Evolutionary conservation across 1,139 yeast species (phyloP).

Genomic region (Pichia sp.): DNA sequence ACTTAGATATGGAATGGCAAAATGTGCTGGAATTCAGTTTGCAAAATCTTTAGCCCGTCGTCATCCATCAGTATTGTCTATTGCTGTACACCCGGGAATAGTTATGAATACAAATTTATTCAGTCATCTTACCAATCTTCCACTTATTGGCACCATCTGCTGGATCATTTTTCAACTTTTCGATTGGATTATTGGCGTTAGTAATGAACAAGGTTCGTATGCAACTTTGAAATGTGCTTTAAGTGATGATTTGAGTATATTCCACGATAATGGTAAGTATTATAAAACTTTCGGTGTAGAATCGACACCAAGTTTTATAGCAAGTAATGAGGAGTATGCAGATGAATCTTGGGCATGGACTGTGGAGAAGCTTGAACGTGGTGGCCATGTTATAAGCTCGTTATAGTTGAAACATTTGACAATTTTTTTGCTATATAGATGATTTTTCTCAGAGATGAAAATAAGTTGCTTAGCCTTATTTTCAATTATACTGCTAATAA

Average conservation of each 20-base stretch:
- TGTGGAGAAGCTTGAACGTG: slow-evolving; percentile 47
- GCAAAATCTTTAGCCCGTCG: slow-evolving; percentile 57
- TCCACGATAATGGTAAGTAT: slow-evolving; percentile 63
- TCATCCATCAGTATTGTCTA: slow-evolving; percentile 57
- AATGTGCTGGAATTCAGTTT: slow-evolving; percentile 73
- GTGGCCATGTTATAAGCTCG: slow-evolving; percentile 34
- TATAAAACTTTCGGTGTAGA: slow-evolving; percentile 54
- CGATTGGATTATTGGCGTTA: slow-evolving; percentile 62
- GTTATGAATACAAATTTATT: slow-evolving; percentile 73
- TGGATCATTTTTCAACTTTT: slow-evolving; percentile 65
- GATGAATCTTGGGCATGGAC: slow-evolving; percentile 86
- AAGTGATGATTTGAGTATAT: slow-evolving; percentile 42
- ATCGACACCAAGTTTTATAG: slow-evolving; percentile 49
- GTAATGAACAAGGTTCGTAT: slow-evolving; percentile 63
- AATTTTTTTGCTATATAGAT: too few species aligned
- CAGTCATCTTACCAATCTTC: slow-evolving; percentile 71
- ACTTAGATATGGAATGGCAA: slow-evolving; percentile 74
- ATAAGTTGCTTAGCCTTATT: too few species aligned
- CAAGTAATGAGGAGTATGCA: slow-evolving; percentile 53
- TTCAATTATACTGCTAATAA: not conserved
- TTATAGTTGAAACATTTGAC: slow-evolving; percentile 6
- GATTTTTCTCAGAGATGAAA: too few species aligned
- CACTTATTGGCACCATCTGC: slow-evolving; percentile 62
- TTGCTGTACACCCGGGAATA: slow-evolving; percentile 80
- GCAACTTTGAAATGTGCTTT: slow-evolving; percentile 62